Conservation (phyloP, 2,329 filamentous ascomycete species). For the Pestalotiopsis fici region DNA sequence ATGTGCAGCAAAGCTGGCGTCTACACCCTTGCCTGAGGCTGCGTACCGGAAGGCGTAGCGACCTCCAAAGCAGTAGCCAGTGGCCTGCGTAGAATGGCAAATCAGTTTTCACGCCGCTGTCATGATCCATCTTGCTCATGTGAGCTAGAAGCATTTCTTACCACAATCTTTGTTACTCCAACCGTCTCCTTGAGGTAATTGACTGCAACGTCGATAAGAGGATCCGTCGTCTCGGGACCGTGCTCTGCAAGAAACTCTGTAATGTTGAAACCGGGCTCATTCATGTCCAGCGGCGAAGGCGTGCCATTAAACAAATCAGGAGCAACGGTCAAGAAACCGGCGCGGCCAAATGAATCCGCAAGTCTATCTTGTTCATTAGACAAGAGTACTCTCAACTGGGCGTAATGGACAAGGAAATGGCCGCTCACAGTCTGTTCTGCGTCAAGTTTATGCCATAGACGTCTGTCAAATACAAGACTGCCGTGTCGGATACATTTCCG, state of each 20-base stretch:
- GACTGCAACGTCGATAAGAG: constrained; percentile 47
- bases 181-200: constrained; percentile 45
- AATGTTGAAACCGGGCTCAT: constrained; percentile 24
- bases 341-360: constrained; percentile 36
- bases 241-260: constrained; percentile 35
- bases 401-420: background rate
- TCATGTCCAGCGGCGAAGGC: constrained; percentile 30
- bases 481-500: constrained; percentile 22
- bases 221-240: constrained; percentile 40
- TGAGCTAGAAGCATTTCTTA: background rate
- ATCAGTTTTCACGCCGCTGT: background rate
- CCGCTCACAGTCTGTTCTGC: constrained; percentile 27
- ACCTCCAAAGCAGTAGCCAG: constrained; percentile 68
- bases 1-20: constrained; percentile 65
- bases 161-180: constrained; percentile 54
- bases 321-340: constrained; percentile 32
- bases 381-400: too few relatives aligned
- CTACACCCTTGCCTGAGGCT: constrained; percentile 49
- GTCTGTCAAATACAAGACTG: constrained; percentile 33
- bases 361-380: constrained; percentile 19
- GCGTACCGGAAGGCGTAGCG: constrained; percentile 57
- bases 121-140: background rate
- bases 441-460: constrained; percentile 32
- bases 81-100: constrained; percentile 25
- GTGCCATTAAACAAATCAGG: constrained; percentile 34